These are phyloP conservation scores for Cladophialophora immunda DNA, from an alignment of 2,329 filamentous ascomycete genomes.

Conservation along the genomic window DNA sequence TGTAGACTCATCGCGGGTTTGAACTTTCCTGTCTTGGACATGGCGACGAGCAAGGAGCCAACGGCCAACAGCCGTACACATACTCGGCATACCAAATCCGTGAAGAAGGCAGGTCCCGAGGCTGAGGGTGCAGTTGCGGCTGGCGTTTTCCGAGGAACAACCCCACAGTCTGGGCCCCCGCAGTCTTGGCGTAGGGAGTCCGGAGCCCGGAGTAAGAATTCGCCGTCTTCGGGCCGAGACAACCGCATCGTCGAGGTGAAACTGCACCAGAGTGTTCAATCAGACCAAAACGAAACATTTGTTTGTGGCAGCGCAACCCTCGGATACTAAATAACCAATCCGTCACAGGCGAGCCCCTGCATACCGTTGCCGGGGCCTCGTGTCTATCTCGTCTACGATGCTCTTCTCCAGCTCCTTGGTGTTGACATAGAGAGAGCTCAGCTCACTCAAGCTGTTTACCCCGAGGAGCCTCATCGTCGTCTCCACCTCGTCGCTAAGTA, in stretches of 20 bases:
- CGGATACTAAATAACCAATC: not conserved
- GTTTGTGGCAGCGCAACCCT: not conserved
- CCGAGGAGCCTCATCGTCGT: constrained; percentile 58
- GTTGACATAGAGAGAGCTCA: constrained; percentile 53
- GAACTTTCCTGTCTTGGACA: not conserved
- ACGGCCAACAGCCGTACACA: not conserved
- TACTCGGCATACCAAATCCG: not conserved
- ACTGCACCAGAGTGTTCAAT: too few species aligned
- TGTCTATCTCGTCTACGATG: not conserved
- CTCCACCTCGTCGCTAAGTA: constrained; percentile 52
- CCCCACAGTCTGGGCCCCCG: not conserved
- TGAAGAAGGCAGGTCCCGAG: not conserved
- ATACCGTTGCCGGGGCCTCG: not conserved
- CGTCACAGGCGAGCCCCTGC: not conserved
- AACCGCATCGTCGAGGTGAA: not conserved
- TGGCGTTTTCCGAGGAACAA: not conserved
- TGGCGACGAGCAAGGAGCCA: too few species aligned
- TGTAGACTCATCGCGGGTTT: not conserved
- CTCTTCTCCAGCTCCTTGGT: constrained; percentile 46
- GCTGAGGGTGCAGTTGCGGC: not conserved
- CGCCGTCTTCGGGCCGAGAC: not conserved
- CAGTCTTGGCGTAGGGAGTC: not conserved
- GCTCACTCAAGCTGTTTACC: constrained; percentile 54
- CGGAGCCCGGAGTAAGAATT: not conserved
- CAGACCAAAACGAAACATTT: too few species aligned